phyloP scores from a whole-genome alignment of 805 yeast species.

The Candida golubevii region DNA sequence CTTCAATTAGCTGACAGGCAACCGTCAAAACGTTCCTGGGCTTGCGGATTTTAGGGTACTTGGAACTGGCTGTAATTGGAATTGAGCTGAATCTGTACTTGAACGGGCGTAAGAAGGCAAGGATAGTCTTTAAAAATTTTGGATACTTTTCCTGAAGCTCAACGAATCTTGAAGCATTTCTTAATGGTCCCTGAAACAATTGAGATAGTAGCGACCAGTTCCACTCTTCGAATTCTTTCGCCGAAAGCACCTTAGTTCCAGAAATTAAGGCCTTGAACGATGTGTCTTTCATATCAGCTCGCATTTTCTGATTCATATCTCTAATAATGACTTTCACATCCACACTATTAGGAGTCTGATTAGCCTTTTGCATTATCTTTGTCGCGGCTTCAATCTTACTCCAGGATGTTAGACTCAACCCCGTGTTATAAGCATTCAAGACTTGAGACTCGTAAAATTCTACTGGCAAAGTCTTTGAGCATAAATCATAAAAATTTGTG shows the following conservation, averaged over 20 bases:
- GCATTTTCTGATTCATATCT: conserved; percentile 20
- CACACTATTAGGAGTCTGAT: not conserved
- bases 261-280: conserved; percentile 62
- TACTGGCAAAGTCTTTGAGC: conserved; percentile 52
- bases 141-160: conserved; percentile 71
- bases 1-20: conserved; percentile 71
- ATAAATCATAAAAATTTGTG: conserved; percentile 55
- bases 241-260: conserved; percentile 66
- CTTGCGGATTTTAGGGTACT: conserved; percentile 30
- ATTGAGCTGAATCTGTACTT: conserved; percentile 64
- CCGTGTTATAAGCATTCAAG: conserved; percentile 7
- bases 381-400: conserved; percentile 15
- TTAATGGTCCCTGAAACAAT: conserved; percentile 80
- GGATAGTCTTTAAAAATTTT: conserved; percentile 75
- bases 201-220: conserved; percentile 73
- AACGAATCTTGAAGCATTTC: conserved; percentile 66
- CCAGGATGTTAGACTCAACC: conserved; percentile 11
- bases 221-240: conserved; percentile 83
- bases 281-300: conserved; percentile 48
- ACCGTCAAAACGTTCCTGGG: conserved; percentile 58
- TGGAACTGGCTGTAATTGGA: conserved; percentile 10
- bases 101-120: conserved; percentile 89
- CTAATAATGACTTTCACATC: conserved; percentile 21
- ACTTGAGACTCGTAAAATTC: conserved; percentile 27
- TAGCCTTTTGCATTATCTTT: conserved; percentile 1